These are phyloP conservation scores for Candida taoyuanica DNA, from an alignment of 805 yeast species.

Conservation along the genomic window DNA sequence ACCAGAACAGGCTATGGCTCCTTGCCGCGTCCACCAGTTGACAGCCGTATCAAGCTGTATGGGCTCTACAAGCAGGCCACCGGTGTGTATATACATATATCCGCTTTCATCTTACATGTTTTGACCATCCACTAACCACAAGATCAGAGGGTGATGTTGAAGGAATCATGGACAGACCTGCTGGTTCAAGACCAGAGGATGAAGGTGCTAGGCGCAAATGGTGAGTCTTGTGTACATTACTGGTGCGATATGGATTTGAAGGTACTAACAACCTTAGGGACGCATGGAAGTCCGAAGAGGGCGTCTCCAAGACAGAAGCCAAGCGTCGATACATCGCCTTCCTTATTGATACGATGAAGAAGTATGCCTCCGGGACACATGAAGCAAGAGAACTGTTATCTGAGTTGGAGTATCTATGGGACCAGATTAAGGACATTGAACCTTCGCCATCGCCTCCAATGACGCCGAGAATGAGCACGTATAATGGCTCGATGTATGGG, in stretches of 20 bases:
- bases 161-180: conserved; percentile 62
- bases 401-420: conserved; percentile 73
- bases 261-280: conserved; percentile 34
- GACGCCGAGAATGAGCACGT: conserved; percentile 15
- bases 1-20: conserved; percentile 57
- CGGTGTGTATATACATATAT: no score
- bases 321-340: conserved; percentile 64
- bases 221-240: conserved; percentile 1
- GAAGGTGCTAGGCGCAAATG: conserved; percentile 64
- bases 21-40: conserved; percentile 74
- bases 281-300: conserved; percentile 78
- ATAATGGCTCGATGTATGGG: conserved; percentile 10
- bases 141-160: conserved; percentile 68
- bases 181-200: conserved; percentile 55
- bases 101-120: no score
- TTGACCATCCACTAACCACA: no score
- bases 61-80: conserved; percentile 89
- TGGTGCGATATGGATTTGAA: neutral
- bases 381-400: conserved; percentile 61
- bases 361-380: conserved; percentile 60
- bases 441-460: conserved; percentile 22
- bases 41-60: conserved; percentile 60
- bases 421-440: conserved; percentile 52
- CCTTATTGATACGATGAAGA: conserved; percentile 67
- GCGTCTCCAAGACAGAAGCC: conserved; percentile 64